phyloP scores from a whole-genome alignment of 1,139 yeast genomes.

The Candida neerlandica region DNA sequence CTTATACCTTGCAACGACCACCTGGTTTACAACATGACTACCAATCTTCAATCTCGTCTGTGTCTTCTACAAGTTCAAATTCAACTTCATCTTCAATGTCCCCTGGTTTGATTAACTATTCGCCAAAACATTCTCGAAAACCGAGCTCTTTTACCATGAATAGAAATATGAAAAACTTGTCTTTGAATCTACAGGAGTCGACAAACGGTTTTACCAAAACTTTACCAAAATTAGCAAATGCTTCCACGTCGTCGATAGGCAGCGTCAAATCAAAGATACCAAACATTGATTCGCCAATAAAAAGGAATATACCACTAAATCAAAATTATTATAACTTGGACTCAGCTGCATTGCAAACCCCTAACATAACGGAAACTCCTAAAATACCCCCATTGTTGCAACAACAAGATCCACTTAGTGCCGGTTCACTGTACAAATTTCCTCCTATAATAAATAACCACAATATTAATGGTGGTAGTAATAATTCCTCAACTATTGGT shows the following conservation, averaged over 20 bases:
- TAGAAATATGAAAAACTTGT: slow-evolving; percentile 39
- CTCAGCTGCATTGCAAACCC: slow-evolving; percentile 12
- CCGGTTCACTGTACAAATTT: slow-evolving; percentile 11
- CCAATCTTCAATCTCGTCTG: slow-evolving; percentile 12
- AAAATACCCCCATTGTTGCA: slow-evolving; percentile 13
- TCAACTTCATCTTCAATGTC: slow-evolving; percentile 8
- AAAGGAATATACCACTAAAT: slow-evolving; percentile 8
- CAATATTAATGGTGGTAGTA: neutral
- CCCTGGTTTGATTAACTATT: slow-evolving; percentile 28
- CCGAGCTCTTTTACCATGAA: slow-evolving; percentile 28
- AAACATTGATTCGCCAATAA: slow-evolving; percentile 15
- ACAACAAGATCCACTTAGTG: slow-evolving; percentile 8
- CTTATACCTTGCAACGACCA: slow-evolving; percentile 10
- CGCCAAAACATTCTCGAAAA: slow-evolving; percentile 41
- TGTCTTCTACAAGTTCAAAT: slow-evolving; percentile 12
- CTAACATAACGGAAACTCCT: slow-evolving; percentile 17
- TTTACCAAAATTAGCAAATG: slow-evolving; percentile 6
- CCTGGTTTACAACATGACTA: slow-evolving; percentile 11
- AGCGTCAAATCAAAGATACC: slow-evolving; percentile 6
- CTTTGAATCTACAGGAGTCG: slow-evolving; percentile 28
- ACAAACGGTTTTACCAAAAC: slow-evolving; percentile 4
- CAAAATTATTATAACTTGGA: slow-evolving; percentile 7
- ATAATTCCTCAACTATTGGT: neutral
- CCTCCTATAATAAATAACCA: slow-evolving; percentile 7
- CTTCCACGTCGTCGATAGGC: slow-evolving; percentile 14